Evolutionary conservation across 495 filamentous ascomycete genomes (phyloP).

Genomic region (Penicillium canescens): DNA sequence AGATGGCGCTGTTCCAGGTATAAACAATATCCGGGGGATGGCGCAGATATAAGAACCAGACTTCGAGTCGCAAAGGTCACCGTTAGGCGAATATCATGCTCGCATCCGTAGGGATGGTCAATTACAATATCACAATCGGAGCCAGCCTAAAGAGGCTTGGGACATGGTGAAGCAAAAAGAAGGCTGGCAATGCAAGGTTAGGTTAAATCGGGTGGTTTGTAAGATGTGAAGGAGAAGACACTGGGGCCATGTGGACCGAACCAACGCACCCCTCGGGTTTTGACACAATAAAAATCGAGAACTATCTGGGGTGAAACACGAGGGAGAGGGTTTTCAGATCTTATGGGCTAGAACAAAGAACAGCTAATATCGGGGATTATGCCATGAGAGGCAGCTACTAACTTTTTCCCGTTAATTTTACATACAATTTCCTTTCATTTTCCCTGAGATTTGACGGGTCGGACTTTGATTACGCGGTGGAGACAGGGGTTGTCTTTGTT

Average conservation of each 20-base stretch:
- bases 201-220: not conserved
- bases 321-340: not conserved
- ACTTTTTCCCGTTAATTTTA: not conserved
- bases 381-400: not conserved
- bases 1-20: not conserved
- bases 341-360: not conserved
- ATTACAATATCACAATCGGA: constrained; percentile 5
- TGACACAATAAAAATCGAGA: not conserved
- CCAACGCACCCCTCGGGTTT: no score
- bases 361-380: not conserved
- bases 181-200: constrained; percentile 6
- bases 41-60: no score
- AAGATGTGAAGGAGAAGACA: no score
- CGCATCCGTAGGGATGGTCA: not conserved
- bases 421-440: not conserved
- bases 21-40: not conserved
- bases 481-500: no score
- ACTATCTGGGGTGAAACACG: not conserved
- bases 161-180: not conserved
- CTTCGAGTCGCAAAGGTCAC: no score
- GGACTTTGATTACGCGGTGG: not conserved
- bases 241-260: no score
- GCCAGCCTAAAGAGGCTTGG: not conserved
- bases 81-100: not conserved
- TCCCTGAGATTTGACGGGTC: not conserved